Evolutionary conservation across 1,284 basidiomycete genomes (phyloP).

Genomic region (Microbotryum scabiosae): DNA sequence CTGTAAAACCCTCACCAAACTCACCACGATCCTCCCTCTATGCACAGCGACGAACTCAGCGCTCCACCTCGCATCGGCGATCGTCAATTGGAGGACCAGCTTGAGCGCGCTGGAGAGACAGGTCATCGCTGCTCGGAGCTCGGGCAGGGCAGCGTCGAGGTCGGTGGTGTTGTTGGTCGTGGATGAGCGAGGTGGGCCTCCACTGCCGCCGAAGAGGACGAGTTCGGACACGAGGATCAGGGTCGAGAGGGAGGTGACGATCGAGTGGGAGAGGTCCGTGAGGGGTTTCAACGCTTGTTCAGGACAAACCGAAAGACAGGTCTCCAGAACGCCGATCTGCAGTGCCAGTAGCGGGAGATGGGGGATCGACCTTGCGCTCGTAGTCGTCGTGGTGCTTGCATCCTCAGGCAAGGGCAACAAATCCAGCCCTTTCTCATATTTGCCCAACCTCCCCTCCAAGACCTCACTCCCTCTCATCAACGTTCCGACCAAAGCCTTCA

Average conservation of each 20-base stretch:
- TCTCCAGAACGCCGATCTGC: too few relatives aligned
- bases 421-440: conserved; percentile 7
- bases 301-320: too few relatives aligned
- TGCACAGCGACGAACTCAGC: conserved; percentile 1
- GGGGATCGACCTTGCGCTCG: too few relatives aligned
- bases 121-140: neutral
- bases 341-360: too few relatives aligned
- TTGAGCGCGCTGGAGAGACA: neutral
- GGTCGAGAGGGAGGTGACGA: conserved; percentile 1
- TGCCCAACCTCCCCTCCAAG: neutral
- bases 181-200: neutral
- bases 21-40: neutral
- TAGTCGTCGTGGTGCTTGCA: too few relatives aligned
- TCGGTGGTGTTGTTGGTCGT: neutral
- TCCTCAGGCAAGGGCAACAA: neutral
- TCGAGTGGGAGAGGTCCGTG: conserved; percentile 3
- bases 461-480: conserved; percentile 1
- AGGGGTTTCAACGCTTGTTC: neutral
- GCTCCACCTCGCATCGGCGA: conserved; percentile 9
- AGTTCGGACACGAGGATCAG: neutral
- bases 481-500: conserved; percentile 1
- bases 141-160: too few relatives aligned
- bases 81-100: conserved; percentile 6
- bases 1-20: neutral
- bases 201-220: neutral